Evolutionary conservation across 345 rosid species (phyloP).

Genomic region (Salix udensis): DNA sequence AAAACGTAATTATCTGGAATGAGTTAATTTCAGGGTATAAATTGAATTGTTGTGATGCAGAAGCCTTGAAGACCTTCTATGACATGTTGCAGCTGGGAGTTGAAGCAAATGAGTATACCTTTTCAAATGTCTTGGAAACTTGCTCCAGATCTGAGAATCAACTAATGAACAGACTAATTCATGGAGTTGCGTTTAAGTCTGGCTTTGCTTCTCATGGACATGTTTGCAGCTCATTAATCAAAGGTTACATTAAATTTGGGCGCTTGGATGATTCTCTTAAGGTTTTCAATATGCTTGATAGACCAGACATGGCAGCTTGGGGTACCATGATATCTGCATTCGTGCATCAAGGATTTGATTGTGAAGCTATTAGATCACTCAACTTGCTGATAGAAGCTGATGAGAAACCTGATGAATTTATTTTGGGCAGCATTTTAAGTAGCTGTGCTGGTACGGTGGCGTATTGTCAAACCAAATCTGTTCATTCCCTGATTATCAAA

Average conservation of each 20-base stretch:
- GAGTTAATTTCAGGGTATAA: constrained; percentile 36
- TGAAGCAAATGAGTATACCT: constrained; percentile 24
- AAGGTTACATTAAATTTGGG: constrained; percentile 22
- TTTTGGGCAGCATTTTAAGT: constrained; percentile 35
- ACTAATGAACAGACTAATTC: constrained; percentile 27
- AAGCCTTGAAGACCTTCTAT: constrained; percentile 27
- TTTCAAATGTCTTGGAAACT: constrained; percentile 31
- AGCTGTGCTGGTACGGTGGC: constrained; percentile 24
- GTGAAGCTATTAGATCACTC: constrained; percentile 30
- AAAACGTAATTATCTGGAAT: constrained; percentile 26
- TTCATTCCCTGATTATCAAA: constrained; percentile 33
- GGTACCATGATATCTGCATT: constrained; percentile 29
- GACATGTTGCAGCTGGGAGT: constrained; percentile 15
- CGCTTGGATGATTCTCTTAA: constrained; percentile 27
- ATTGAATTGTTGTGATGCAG: constrained; percentile 6
- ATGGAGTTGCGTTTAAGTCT: constrained; percentile 26
- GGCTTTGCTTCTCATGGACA: constrained; percentile 25
- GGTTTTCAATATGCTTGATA: constrained; percentile 23
- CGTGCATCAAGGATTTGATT: constrained; percentile 19
- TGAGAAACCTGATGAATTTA: constrained; percentile 33
- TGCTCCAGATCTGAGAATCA: constrained; percentile 24
- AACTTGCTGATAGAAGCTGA: constrained; percentile 19
- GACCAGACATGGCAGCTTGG: constrained; percentile 30
- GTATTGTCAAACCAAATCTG: constrained; percentile 22
- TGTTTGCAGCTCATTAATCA: constrained; percentile 30